Evolutionary conservation across 305 asterid species (phyloP).

Genomic region (Stenogyne calaminthoides): DNA sequence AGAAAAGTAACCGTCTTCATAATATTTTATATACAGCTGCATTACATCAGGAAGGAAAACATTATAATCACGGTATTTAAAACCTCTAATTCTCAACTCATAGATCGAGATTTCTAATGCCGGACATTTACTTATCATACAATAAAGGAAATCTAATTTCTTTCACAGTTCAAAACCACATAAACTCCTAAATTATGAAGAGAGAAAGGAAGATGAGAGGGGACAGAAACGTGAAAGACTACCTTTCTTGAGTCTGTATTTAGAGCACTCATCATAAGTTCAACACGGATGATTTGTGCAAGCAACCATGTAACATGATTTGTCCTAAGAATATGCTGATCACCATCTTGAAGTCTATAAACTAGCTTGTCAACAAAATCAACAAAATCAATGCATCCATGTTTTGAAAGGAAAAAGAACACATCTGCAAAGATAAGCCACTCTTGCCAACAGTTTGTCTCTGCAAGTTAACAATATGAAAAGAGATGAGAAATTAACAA

Average conservation of each 20-base stretch:
- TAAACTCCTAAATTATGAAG: constrained; percentile 23
- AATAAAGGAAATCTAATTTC: background rate
- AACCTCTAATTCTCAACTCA: background rate
- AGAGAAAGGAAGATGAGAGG: constrained; percentile 20
- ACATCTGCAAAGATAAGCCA: constrained; percentile 97
- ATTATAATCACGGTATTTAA: background rate
- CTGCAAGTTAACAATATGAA: constrained; percentile 51
- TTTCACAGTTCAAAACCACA: constrained; percentile 4
- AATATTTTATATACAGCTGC: background rate
- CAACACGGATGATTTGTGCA: constrained; percentile 95
- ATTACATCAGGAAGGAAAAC: background rate
- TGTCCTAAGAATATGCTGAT: constrained; percentile 86
- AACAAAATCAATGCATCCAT: constrained; percentile 96
- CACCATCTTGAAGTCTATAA: constrained; percentile 83
- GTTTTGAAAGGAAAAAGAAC: constrained; percentile 91
- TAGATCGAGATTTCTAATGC: background rate
- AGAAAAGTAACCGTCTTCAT: background rate
- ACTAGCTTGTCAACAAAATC: constrained; percentile 96
- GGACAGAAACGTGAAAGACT: constrained; percentile 27
- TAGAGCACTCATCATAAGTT: constrained; percentile 89
- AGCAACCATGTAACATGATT: constrained; percentile 98
- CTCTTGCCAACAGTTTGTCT: constrained; percentile 96
- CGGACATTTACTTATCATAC: background rate
- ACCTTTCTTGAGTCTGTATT: constrained; percentile 92
- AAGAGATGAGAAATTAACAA: constrained; percentile 18